Conservation (phyloP, 129 eudicot species). For the Kitagawia praeruptora region DNA sequence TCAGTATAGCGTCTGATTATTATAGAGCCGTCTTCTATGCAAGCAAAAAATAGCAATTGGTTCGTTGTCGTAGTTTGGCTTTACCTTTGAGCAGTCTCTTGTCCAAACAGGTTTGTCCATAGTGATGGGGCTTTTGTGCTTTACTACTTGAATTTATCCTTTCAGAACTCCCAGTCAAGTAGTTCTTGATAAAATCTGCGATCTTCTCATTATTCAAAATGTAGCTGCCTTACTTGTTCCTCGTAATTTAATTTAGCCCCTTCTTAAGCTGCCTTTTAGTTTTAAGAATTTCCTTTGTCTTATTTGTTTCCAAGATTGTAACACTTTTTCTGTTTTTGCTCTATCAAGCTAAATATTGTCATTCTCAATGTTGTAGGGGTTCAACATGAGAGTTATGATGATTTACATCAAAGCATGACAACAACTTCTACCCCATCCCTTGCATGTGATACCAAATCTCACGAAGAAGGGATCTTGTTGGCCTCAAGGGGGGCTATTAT, state of each 20-base stretch:
- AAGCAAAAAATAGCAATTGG: neutral
- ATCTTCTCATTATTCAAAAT: neutral
- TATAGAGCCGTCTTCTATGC: neutral
- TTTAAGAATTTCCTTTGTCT: neutral
- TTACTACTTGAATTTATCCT: neutral
- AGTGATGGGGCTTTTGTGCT: neutral
- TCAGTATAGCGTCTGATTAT: neutral
- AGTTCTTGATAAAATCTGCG: neutral
- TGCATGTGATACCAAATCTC: constrained; percentile 46
- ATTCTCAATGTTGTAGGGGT: constrained; percentile 26
- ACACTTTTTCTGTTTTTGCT: neutral
- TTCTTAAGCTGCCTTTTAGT: neutral
- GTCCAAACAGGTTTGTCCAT: neutral
- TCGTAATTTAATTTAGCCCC: neutral
- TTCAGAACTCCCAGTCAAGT: neutral
- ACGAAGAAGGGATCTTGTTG: constrained; percentile 43
- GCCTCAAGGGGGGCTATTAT: constrained; percentile 25
- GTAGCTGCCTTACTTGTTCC: neutral
- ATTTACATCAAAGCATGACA: constrained; percentile 39
- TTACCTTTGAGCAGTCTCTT: neutral
- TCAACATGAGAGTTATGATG: constrained; percentile 55
- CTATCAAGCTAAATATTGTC: neutral
- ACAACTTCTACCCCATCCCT: constrained; percentile 49
- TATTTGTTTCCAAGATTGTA: neutral
- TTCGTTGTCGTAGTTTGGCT: neutral